Evolutionary conservation across 1,284 basidiomycete genomes (phyloP).

Genomic region (Ceratobasidium sp.): DNA sequence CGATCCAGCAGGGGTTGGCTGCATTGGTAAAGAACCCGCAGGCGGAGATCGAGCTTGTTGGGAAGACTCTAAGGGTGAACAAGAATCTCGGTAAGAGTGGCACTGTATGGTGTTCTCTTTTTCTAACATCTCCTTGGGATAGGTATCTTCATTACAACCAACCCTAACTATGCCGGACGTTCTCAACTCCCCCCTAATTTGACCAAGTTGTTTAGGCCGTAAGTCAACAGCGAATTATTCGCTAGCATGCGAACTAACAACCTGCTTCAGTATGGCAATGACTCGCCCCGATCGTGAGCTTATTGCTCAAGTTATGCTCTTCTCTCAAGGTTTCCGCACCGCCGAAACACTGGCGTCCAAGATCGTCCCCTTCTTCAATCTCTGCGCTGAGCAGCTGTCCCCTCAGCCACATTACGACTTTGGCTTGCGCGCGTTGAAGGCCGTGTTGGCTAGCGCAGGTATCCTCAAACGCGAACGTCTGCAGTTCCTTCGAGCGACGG

Average conservation of each 20-base stretch:
- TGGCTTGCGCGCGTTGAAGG: slow-evolving; percentile 95
- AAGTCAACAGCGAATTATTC: slow-evolving; percentile 51
- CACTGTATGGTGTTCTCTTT: neutral
- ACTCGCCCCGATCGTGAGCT: slow-evolving; percentile 96
- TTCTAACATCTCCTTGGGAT: slow-evolving; percentile 25
- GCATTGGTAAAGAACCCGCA: slow-evolving; percentile 80
- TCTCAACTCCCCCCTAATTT: slow-evolving; percentile 97
- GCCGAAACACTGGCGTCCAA: slow-evolving; percentile 96
- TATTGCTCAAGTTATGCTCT: slow-evolving; percentile 99
- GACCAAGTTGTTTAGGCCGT: slow-evolving; percentile 93
- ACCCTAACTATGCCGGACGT: slow-evolving; percentile 97
- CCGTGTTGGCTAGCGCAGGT: slow-evolving; percentile 95
- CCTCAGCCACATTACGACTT: slow-evolving; percentile 99
- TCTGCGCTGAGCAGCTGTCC: slow-evolving; percentile 96
- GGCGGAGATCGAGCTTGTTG: slow-evolving; percentile 93
- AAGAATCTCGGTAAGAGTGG: slow-evolving; percentile 78
- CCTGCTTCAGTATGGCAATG: slow-evolving; percentile 89
- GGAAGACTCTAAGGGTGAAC: slow-evolving; percentile 91
- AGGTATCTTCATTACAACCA: slow-evolving; percentile 97
- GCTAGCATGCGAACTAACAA: slow-evolving; percentile 20
- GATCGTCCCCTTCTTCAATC: slow-evolving; percentile 98
- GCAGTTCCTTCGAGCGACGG: slow-evolving; percentile 56
- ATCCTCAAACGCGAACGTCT: slow-evolving; percentile 94
- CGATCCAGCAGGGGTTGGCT: slow-evolving; percentile 94
- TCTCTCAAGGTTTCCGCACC: slow-evolving; percentile 98